A percentile compares a stretch with the other conserved stretches of the same genome.
These are phyloP conservation scores for Scedosporium minutisporum DNA, from an alignment of 2,329 filamentous ascomycete genomes.

Conservation along the genomic window DNA sequence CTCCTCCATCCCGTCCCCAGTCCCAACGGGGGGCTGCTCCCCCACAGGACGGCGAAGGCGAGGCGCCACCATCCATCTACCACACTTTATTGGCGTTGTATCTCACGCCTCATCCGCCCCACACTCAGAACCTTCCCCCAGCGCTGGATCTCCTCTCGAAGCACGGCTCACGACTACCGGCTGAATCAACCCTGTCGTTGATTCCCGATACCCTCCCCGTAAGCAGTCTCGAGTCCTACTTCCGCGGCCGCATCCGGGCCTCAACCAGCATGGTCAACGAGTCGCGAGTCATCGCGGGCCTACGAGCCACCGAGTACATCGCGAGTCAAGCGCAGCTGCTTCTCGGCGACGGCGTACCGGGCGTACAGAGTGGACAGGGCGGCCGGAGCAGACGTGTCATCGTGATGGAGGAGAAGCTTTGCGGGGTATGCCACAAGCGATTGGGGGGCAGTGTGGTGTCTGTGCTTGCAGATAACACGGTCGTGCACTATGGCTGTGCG, in stretches of 20 bases:
- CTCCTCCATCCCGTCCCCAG: background rate
- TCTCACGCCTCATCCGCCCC: slow-evolving; percentile 65
- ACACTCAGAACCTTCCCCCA: slow-evolving; percentile 63
- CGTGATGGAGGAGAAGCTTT: slow-evolving; percentile 80
- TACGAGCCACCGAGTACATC: slow-evolving; percentile 73
- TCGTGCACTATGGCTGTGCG: slow-evolving; percentile 75
- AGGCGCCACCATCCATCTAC: slow-evolving; percentile 70
- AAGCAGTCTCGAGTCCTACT: slow-evolving; percentile 76
- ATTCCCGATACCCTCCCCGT: slow-evolving; percentile 76
- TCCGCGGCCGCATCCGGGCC: slow-evolving; percentile 78
- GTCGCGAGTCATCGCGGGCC: slow-evolving; percentile 62
- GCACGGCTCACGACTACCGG: slow-evolving; percentile 84
- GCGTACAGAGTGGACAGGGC: slow-evolving; percentile 37
- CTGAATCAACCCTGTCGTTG: slow-evolving; percentile 72
- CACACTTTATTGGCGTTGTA: slow-evolving; percentile 86
- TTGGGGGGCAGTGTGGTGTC: slow-evolving; percentile 85
- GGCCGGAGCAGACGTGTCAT: slow-evolving; percentile 59
- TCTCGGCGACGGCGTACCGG: slow-evolving; percentile 56
- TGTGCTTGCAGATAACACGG: slow-evolving; percentile 73
- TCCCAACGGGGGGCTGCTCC: slow-evolving; percentile 12
- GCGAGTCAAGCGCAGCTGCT: slow-evolving; percentile 63
- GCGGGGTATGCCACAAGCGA: slow-evolving; percentile 86
- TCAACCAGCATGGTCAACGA: slow-evolving; percentile 77
- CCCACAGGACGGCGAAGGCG: slow-evolving; percentile 25
- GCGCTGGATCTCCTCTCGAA: slow-evolving; percentile 82